Conservation (phyloP, 257 asterid genomes). For the Cordia subcordata region DNA sequence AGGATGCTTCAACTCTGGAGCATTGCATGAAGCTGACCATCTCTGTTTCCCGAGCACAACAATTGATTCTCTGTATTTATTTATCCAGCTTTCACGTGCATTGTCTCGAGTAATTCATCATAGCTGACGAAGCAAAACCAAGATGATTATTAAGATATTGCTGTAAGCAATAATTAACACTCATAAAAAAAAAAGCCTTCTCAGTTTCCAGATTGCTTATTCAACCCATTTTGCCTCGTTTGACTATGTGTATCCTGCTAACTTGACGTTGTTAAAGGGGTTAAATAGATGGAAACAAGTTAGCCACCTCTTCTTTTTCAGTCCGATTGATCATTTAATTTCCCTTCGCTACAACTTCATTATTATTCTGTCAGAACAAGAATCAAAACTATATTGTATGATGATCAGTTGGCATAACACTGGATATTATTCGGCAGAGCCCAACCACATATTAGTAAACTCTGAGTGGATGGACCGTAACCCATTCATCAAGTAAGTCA, state of each 20-base stretch:
- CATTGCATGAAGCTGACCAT: not conserved
- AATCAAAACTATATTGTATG: too few relatives aligned
- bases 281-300: too few relatives aligned
- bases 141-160: not conserved
- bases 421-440: too few relatives aligned
- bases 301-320: too few relatives aligned
- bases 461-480: too few relatives aligned
- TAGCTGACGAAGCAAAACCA: not conserved
- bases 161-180: not conserved
- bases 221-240: slow-evolving; percentile 2
- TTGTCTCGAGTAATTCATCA: not conserved
- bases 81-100: slow-evolving; percentile 2
- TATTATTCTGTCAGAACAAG: too few relatives aligned
- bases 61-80: not conserved
- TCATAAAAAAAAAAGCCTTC: too few relatives aligned
- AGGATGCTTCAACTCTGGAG: not conserved
- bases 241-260: not conserved
- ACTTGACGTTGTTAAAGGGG: not conserved
- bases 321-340: not conserved
- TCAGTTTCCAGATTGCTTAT: too few relatives aligned
- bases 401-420: too few relatives aligned
- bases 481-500: too few relatives aligned
- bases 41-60: slow-evolving; percentile 1
- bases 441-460: too few relatives aligned
- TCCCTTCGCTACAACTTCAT: not conserved